Conservation (phyloP, 371 early-diverging fungal genomes). For the Mucor sp. region DNA sequence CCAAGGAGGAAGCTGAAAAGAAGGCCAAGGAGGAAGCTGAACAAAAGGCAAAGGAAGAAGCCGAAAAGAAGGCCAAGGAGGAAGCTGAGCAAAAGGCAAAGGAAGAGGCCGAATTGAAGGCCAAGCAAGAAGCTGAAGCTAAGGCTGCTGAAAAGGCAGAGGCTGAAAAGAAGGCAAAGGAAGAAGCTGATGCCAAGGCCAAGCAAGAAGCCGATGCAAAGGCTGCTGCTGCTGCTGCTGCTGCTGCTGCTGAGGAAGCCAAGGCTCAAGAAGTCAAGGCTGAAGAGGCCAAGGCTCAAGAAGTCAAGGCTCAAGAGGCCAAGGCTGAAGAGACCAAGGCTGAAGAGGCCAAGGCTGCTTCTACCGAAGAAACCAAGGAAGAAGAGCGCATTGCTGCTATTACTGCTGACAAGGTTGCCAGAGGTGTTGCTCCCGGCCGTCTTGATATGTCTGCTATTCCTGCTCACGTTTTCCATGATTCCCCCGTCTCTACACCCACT, state of each 20-base stretch:
- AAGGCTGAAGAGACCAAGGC: conserved; percentile 22
- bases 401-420: conserved; percentile 37
- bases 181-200: conserved; percentile 36
- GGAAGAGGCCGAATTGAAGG: conserved; percentile 17
- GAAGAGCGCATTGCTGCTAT: conserved; percentile 38
- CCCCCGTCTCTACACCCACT: conserved; percentile 19
- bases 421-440: conserved; percentile 33
- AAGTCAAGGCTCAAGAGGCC: conserved; percentile 21
- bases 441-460: conserved; percentile 39
- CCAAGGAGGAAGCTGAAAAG: conserved; percentile 47
- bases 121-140: conserved; percentile 18
- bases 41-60: conserved; percentile 15
- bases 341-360: conserved; percentile 19
- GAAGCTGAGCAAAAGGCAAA: conserved; percentile 27
- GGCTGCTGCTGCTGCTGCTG: conserved; percentile 21
- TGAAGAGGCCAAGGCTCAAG: conserved; percentile 23
- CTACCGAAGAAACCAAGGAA: conserved; percentile 20
- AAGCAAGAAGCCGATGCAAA: conserved; percentile 12
- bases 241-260: no score
- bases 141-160: conserved; percentile 30
- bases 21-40: conserved; percentile 37
- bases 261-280: conserved; percentile 22
- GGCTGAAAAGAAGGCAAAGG: conserved; percentile 43
- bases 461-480: conserved; percentile 25
- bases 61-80: conserved; percentile 11